These are phyloP conservation scores for Pythium rishiriense DNA, from an alignment of 352 stramenopile genomes.

Conservation along the genomic window DNA sequence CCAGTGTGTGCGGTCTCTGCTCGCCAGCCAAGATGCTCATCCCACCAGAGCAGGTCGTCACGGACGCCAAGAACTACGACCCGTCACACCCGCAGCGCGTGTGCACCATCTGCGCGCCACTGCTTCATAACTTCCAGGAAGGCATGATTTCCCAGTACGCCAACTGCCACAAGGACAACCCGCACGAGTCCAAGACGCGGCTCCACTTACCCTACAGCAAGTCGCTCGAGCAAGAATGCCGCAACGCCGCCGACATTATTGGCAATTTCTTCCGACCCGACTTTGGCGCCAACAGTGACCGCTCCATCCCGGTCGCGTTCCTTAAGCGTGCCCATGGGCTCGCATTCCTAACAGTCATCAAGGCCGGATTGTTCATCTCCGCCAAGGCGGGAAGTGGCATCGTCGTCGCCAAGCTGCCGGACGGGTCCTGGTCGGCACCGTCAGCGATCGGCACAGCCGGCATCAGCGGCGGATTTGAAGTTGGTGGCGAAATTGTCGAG, in stretches of 20 bases:
- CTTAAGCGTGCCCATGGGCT: conserved; percentile 81
- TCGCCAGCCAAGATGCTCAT: conserved; percentile 77
- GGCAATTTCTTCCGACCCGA: conserved; percentile 79
- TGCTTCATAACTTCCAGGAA: conserved; percentile 75
- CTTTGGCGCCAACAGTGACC: conserved; percentile 68
- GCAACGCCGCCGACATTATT: conserved; percentile 74
- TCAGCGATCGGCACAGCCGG: conserved; percentile 92
- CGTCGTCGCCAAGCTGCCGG: conserved; percentile 88
- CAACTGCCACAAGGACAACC: conserved; percentile 84
- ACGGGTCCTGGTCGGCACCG: conserved; percentile 90
- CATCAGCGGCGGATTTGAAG: conserved; percentile 84
- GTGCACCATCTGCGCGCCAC: conserved; percentile 77
- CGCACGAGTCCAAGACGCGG: conserved; percentile 67
- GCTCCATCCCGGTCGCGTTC: conserved; percentile 77
- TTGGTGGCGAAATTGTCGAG: conserved; percentile 92
- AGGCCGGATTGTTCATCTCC: conserved; percentile 81
- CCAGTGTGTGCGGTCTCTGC: conserved; percentile 66
- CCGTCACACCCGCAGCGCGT: conserved; percentile 73
- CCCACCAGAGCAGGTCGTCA: conserved; percentile 59
- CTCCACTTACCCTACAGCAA: conserved; percentile 75
- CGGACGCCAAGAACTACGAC: conserved; percentile 65
- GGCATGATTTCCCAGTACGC: conserved; percentile 69
- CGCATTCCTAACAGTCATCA: conserved; percentile 85
- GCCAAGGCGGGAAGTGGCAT: conserved; percentile 84
- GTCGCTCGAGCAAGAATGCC: conserved; percentile 76